A percentile compares a stretch with the other conserved stretches of the same genome.
phyloP scores from a whole-genome alignment of 202 grass and related monocot species.

The Thinopyrum obtusiflorum region DNA sequence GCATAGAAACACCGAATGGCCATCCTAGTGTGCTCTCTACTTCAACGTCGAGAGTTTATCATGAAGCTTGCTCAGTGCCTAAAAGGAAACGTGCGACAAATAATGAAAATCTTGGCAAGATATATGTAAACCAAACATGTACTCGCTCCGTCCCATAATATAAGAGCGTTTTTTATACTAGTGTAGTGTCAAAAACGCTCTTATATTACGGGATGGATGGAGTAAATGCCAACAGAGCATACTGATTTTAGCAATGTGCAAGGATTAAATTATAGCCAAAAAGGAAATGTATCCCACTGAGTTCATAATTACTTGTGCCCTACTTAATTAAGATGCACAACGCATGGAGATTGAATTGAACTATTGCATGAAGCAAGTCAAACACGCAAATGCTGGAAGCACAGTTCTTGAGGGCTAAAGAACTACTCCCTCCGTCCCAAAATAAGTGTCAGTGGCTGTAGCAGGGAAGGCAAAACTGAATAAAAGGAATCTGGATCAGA shows the following conservation, averaged over 20 bases:
- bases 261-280: background rate
- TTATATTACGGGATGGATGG: no score
- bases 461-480: background rate
- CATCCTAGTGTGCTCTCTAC: constrained; percentile 31
- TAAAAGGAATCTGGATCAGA: background rate
- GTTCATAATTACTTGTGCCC: background rate
- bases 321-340: background rate
- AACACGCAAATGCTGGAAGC: background rate
- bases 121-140: background rate
- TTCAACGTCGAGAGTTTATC: background rate
- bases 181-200: no score
- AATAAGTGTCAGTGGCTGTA: background rate
- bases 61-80: background rate
- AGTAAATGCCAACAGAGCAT: constrained; percentile 1
- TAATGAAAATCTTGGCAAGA: background rate
- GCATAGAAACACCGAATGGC: background rate
- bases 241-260: background rate
- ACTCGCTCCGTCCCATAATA: no score
- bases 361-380: background rate
- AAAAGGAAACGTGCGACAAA: background rate
- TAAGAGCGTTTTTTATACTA: no score
- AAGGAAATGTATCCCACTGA: background rate
- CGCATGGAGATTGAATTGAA: background rate
- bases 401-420: background rate
- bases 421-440: no score